Evolutionary conservation across 805 yeast genomes (phyloP).

Genomic region (Kodamaea restingae): DNA sequence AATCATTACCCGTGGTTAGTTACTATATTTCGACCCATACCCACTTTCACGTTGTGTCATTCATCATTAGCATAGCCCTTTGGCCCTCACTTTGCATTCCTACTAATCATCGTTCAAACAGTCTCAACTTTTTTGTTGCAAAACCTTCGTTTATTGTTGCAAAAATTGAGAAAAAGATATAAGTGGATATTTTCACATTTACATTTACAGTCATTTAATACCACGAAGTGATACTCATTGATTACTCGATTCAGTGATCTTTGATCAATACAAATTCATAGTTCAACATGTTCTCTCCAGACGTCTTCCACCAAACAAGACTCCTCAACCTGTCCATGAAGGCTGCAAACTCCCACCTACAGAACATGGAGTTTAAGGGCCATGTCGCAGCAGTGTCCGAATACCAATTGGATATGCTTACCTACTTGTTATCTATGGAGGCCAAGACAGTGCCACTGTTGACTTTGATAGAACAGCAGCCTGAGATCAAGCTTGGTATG

Average conservation of each 20-base stretch:
- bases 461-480: conserved; percentile 41
- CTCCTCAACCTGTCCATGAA: conserved; percentile 29
- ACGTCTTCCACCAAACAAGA: conserved; percentile 31
- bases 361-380: conserved; percentile 44
- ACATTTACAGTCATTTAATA: no score
- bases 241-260: no score
- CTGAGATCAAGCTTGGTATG: conserved; percentile 43
- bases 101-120: no score
- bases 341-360: conserved; percentile 39
- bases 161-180: no score
- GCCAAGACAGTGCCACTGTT: conserved; percentile 19
- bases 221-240: no score
- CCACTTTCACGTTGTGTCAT: background rate
- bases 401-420: conserved; percentile 42
- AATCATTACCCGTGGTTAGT: background rate
- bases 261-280: no score
- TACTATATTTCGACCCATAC: no score
- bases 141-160: background rate
- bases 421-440: conserved; percentile 28
- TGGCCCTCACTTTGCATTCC: background rate
- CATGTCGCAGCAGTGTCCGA: conserved; percentile 30
- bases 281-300: conserved; percentile 24
- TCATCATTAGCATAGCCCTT: background rate
- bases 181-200: no score
- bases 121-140: conserved; percentile 3